Evolutionary conservation across 2,329 filamentous ascomycete species (phyloP), one percentile per base, ranked within the genome.

Genomic region (Pseudogymnoascus sp.): DNA sequence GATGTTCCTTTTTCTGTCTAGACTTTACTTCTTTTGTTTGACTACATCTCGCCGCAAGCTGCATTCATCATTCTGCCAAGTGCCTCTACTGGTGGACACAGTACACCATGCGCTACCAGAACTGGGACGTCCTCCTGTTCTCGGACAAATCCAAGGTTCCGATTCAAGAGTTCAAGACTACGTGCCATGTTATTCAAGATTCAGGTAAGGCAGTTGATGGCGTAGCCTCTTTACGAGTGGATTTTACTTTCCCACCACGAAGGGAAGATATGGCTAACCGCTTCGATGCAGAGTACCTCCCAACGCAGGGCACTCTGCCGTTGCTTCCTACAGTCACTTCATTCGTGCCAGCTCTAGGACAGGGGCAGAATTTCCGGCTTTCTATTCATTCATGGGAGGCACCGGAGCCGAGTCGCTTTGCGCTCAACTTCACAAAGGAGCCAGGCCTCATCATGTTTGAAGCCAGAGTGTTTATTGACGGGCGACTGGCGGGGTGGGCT

Each of bases 41-140:
- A 33, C 8, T 18, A 33, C 1, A 33, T n/a, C n/a, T 33, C n/a
- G 50, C 25, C 2, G 16, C 4, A 33, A 56, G 50, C 50, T 56
- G 25, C 28, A 33, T 33, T 33, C n/a, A 33, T 56, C 28, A 56
- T 14, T 56, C n/a, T 21, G 50, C 10, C 16, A 18, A 40, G 18
- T 11, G 11, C 16, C 16, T 33, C n/a, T 4, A 21, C 18, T 60
- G 33, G 18, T 60, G 8, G 21, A 37, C 5, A 60, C 12, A 33
- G 14, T 44, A 40, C 74, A 80, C 69, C 66, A 95, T 96, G 91
- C 86, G 91, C 64, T 95, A 89, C 79, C 84, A 91, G 69, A 86
- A 91, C 70, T 95, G 91, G 91, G 91, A 96, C 70, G 83, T 94
- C 63, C 83, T 95, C 47, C 79, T 95, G 65, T 95, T 95, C 73